Evolutionary conservation across 2,329 filamentous ascomycete species (phyloP).

Genomic region (Fusarium palustre): DNA sequence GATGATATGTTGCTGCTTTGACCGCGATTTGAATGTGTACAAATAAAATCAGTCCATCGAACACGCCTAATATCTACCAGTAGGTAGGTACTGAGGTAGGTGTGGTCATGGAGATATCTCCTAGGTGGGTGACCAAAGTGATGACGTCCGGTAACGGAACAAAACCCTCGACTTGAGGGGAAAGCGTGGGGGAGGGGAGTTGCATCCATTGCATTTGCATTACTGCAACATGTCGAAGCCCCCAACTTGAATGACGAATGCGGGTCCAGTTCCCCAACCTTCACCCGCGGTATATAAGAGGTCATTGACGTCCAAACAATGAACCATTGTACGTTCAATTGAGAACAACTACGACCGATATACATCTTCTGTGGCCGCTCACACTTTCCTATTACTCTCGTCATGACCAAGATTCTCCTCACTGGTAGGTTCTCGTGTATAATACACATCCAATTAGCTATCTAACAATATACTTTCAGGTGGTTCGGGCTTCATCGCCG

Average conservation of each 20-base stretch:
- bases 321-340: background rate
- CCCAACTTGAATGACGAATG: constrained; percentile 44
- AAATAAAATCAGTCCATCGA: too few species aligned
- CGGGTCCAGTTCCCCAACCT: constrained; percentile 30
- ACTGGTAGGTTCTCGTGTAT: constrained; percentile 41
- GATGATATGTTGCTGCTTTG: background rate
- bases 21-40: background rate
- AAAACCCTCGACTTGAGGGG: background rate
- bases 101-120: background rate
- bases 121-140: background rate
- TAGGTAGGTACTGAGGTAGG: too few species aligned
- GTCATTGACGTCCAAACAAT: constrained; percentile 17
- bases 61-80: too few species aligned
- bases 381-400: background rate
- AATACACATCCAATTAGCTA: background rate
- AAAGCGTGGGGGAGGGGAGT: constrained; percentile 27
- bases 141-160: constrained; percentile 23
- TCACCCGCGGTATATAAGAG: constrained; percentile 14
- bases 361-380: background rate
- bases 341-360: background rate
- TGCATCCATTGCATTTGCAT: background rate
- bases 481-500: constrained; percentile 53
- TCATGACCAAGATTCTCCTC: constrained; percentile 50
- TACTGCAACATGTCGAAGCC: constrained; percentile 22
- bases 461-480: constrained; percentile 41